These are phyloP conservation scores for Brassica juncea DNA, from an alignment of 345 rosid species.

Conservation along the genomic window DNA sequence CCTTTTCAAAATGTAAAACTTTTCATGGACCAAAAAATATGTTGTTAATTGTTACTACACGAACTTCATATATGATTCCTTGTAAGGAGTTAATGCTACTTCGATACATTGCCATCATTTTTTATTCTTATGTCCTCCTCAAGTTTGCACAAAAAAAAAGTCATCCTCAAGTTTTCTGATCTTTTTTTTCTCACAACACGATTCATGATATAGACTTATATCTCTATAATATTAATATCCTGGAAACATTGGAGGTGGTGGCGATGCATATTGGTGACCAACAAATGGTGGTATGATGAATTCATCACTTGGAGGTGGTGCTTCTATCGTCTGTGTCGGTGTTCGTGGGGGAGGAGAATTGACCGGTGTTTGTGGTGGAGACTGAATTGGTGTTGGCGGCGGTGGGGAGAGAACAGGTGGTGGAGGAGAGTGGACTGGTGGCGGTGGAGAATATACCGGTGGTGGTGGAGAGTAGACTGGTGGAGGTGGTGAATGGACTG, in stretches of 20 bases:
- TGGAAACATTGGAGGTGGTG: not conserved
- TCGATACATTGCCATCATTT: not conserved
- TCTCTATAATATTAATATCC: not conserved
- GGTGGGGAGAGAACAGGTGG: not conserved
- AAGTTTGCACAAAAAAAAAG: not conserved
- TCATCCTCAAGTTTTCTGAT: not conserved
- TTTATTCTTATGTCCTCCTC: not conserved
- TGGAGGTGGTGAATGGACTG: not conserved
- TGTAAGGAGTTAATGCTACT: not conserved
- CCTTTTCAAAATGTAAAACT: not conserved
- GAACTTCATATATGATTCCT: not conserved
- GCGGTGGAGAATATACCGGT: not conserved
- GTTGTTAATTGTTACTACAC: not conserved
- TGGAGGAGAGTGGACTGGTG: conserved; percentile 3
- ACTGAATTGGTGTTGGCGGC: not conserved
- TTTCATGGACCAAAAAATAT: not conserved
- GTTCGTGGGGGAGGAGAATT: not conserved
- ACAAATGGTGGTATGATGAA: not conserved
- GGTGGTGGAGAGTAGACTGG: not conserved
- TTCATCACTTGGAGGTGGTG: not conserved
- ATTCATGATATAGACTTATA: not conserved
- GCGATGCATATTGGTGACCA: conserved; percentile 2
- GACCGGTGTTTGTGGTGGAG: conserved; percentile 1
- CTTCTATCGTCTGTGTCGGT: not conserved
- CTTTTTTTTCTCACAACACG: not conserved